These are phyloP conservation scores for Pterocarpus macrocarpus DNA, from an alignment of 306 rosid species.

Conservation along the genomic window DNA sequence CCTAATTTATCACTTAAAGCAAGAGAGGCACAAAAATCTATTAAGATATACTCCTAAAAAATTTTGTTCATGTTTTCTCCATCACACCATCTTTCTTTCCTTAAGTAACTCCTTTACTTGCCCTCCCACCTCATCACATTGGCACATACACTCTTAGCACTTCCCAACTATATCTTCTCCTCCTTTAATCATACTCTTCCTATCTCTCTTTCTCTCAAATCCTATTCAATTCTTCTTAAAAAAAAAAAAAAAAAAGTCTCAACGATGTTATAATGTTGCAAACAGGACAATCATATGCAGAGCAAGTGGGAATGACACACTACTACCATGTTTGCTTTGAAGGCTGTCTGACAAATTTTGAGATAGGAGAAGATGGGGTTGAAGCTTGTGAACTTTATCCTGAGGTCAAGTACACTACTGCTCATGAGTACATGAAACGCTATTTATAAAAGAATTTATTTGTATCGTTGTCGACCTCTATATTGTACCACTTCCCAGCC, in stretches of 20 bases:
- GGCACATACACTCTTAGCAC: too few relatives aligned
- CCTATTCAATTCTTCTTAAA: background rate
- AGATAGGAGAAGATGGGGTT: too few relatives aligned
- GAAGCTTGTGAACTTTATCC: too few relatives aligned
- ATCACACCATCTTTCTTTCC: too few relatives aligned
- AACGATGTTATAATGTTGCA: background rate
- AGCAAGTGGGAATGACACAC: slow-evolving; percentile 69
- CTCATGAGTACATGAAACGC: slow-evolving; percentile 60
- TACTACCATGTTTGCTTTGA: slow-evolving; percentile 18
- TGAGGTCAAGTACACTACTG: background rate
- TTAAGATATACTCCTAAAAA: too few relatives aligned
- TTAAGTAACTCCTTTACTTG: too few relatives aligned
- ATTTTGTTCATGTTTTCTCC: too few relatives aligned
- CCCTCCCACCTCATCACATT: too few relatives aligned
- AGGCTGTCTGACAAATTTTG: too few relatives aligned
- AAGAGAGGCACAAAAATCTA: too few relatives aligned
- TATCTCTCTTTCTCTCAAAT: background rate
- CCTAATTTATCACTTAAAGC: background rate
- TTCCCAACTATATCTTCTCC: too few relatives aligned
- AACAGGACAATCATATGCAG: slow-evolving; percentile 53
- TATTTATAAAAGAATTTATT: slow-evolving; percentile 22
- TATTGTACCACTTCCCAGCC: background rate
- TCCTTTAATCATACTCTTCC: background rate
- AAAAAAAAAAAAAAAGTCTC: background rate
- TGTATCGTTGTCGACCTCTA: background rate